These are phyloP conservation scores for Emmonsiellopsis sp. DNA, from an alignment of 2,329 filamentous ascomycete species.

Conservation along the genomic window DNA sequence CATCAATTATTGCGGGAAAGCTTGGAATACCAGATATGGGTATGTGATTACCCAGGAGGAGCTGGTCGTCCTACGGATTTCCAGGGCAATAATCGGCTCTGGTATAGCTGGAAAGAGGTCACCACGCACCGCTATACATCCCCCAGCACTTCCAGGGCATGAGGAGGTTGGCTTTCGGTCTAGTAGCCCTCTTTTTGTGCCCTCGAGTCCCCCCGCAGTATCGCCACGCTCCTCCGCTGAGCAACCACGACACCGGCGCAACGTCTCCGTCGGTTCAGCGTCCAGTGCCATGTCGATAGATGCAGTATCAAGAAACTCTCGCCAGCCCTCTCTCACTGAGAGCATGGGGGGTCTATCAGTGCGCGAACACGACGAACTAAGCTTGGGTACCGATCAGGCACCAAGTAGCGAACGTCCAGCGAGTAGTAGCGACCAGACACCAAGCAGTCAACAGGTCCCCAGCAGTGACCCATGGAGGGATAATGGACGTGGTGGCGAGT, in stretches of 20 bases:
- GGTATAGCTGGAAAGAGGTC: slow-evolving; percentile 1
- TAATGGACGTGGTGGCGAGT: not conserved
- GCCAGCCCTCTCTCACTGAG: too few relatives aligned
- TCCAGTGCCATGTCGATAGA: slow-evolving; percentile 2
- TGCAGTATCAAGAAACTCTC: not conserved
- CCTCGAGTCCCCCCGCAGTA: not conserved
- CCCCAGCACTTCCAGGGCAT: too few relatives aligned
- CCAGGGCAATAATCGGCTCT: not conserved
- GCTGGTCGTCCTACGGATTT: slow-evolving; percentile 6
- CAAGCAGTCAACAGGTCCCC: not conserved
- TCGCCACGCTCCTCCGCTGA: too few relatives aligned
- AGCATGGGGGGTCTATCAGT: not conserved
- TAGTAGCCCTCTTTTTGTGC: not conserved
- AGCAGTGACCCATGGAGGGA: not conserved
- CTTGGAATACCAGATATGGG: slow-evolving; percentile 5
- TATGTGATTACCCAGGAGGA: slow-evolving; percentile 8
- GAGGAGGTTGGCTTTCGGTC: not conserved
- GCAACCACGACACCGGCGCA: too few relatives aligned
- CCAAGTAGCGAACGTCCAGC: not conserved
- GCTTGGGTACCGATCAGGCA: not conserved
- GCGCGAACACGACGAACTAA: not conserved
- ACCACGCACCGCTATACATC: not conserved
- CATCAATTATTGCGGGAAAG: not conserved
- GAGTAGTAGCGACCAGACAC: too few relatives aligned
- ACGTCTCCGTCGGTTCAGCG: not conserved